Evolutionary conservation across 2,329 filamentous ascomycete genomes (phyloP), one percentile per base, ranked within the genome.

Genomic region (Sporothrix luriei): DNA sequence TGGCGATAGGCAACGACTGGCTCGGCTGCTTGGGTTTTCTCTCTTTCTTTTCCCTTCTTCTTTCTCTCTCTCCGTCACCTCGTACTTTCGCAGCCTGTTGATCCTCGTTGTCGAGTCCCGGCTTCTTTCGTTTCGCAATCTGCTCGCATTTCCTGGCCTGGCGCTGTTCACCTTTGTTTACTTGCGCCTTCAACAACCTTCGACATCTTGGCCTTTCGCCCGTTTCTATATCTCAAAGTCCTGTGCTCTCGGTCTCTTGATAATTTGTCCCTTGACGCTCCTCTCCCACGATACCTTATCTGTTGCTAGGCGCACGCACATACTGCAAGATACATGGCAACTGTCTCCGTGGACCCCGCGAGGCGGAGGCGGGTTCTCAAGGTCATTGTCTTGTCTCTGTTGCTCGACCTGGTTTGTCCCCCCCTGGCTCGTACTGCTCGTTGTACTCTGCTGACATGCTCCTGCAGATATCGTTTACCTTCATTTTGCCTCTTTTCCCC

Each of bases 401-500:
- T 98, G 19, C 85, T 98, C 14, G 94, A 98, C 79, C 81, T 98
- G 80, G 94, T 97, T n/a, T 40, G 55, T 55, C 6, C 2, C 7
- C 14, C 6, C 10, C 14, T 19, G 19, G n/a, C 24, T 16, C 66
- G 29, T 38, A 33, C 33, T 24, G 33, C 52, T 10, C 48, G 10
- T 49, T 57, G 13, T 73, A 67, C 29, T 11, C 51, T 21, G 16
- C 48, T 66, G 26, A 68, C 19, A 57, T 70, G 6, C 33, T 68
- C 57, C 59, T 40, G 43, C 73, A 97, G 94, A 92, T 98, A 76
- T 97, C 94, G 69, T 99, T 99, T 79, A 99, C 95, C 40, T 97
- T 99, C 78, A 98, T 98, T 78, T 90, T 99, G 10, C 95, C 95
- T 0, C 88, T 99, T 48, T 99, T 98, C 78, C 95, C 94, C 9